Percentiles rank a stretch among this genome's conserved stretches.
phyloP scores from a whole-genome alignment of 2,329 filamentous ascomycete genomes.

The Calonectria hongkongensis region DNA sequence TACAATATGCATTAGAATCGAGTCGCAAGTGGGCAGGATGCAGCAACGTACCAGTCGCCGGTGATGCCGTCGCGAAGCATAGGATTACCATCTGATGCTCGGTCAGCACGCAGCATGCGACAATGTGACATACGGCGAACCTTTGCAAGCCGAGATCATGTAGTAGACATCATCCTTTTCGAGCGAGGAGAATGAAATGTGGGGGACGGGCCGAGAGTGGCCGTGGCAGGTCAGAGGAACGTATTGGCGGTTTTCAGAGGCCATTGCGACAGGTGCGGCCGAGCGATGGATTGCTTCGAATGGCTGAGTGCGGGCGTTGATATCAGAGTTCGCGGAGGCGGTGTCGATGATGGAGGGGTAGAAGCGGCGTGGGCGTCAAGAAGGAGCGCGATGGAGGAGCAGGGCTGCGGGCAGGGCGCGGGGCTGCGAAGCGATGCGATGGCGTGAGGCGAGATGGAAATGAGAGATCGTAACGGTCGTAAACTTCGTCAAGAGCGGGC shows the following conservation, averaged over 20 bases:
- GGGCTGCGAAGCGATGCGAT: conserved; percentile 17
- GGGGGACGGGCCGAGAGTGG: conserved; percentile 93
- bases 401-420: conserved; percentile 20
- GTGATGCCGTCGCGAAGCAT: conserved; percentile 98
- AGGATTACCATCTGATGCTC: conserved; percentile 88
- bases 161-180: conserved; percentile 91
- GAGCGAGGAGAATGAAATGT: conserved; percentile 90
- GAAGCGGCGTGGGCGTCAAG: conserved; percentile 8
- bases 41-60: conserved; percentile 84
- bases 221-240: conserved; percentile 96
- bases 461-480: conserved; percentile 55
- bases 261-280: conserved; percentile 55
- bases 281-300: conserved; percentile 28
- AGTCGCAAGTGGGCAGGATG: conserved; percentile 13
- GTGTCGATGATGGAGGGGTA: conserved; percentile 35
- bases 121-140: conserved; percentile 63
- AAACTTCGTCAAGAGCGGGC: conserved; percentile 52
- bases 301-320: conserved; percentile 6
- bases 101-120: conserved; percentile 49
- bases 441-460: neutral
- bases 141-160: conserved; percentile 94
- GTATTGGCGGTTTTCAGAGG: conserved; percentile 72
- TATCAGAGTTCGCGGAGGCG: conserved; percentile 30
- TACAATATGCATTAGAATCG: conserved; percentile 43
- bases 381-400: conserved; percentile 16